Base-by-base conservation (phyloP, 73 alveolate species). In the Paramecium tetraurelia region DNA sequence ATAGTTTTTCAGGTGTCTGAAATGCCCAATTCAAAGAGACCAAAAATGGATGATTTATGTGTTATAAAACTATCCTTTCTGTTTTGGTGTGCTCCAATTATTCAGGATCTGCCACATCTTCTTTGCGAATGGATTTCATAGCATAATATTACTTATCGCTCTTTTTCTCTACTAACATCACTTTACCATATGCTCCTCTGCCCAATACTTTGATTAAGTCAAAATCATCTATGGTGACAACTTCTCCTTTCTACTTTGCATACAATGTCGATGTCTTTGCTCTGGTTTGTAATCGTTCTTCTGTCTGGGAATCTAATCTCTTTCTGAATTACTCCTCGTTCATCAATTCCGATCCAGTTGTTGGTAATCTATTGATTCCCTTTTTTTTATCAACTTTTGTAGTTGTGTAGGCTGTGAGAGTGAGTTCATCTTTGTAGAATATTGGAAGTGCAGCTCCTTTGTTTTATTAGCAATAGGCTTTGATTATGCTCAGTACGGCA, bases 61-160 rank as follows among this genome's bases (percentile, higher is more conserved):
- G 97, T 86, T 96, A 95, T 84, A 96, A 68, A 24, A 98, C 96
- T n/a, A 96, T 95, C 92, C 97, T 97, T 92, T 98, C 99, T 1
- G 96, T 92, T 80, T 95, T 96, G 0, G 99, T 95, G 70, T 96
- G 97, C 59, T 95, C 97, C 44, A 98, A 94, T 76, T 98, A 97
- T 88, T 96, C 99, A 38, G 95, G 93, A 58, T 98, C 99, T 11
- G 96, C 93, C 27, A 97, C 89, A 77, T 95, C 96, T 77, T 97
- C 99, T 93, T 96, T 96, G 58, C 97, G 75, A 57, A 96, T 89
- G n/a, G 96, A 72, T 93, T 96, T 96, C 86, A 96, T 92, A 11
- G 98, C 98, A 85, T 94, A 96, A 70, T 92, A 92, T 88, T 93
- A 72, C 14, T 89, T 58, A 46, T 71, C 92, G 5, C 87, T 86